Conservation (phyloP, 805 yeast genomes). For the Kluyveromyces starmeri region DNA sequence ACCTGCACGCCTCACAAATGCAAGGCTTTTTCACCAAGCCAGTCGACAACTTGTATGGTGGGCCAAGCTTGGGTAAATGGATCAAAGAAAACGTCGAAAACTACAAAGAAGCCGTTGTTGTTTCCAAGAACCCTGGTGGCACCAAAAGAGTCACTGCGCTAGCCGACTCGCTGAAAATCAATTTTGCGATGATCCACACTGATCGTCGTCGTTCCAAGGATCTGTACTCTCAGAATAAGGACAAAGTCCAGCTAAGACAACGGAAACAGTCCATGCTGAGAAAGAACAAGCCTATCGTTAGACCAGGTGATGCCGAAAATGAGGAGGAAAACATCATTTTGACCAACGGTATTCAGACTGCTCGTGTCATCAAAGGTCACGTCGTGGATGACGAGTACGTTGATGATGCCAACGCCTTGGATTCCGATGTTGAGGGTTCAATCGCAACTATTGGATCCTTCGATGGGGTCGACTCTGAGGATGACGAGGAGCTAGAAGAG, state of each 20-base stretch:
- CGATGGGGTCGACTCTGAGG: constrained; percentile 80
- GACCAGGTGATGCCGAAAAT: constrained; percentile 38
- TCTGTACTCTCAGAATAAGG: constrained; percentile 35
- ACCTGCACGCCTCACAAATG: constrained; percentile 93
- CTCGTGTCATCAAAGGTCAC: constrained; percentile 93
- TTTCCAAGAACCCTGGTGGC: constrained; percentile 98
- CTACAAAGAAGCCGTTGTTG: constrained; percentile 85
- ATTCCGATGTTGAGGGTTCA: constrained; percentile 29
- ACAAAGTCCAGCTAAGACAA: constrained; percentile 27
- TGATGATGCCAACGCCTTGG: constrained; percentile 23
- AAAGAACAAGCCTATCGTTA: constrained; percentile 35
- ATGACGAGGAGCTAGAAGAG: constrained; percentile 67
- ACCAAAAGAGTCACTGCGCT: constrained; percentile 95
- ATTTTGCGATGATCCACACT: constrained; percentile 98
- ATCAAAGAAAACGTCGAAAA: constrained; percentile 82
- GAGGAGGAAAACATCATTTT: constrained; percentile 60
- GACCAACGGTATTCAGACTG: constrained; percentile 82
- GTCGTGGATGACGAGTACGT: constrained; percentile 76
- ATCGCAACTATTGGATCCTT: constrained; percentile 75
- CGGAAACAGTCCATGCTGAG: constrained; percentile 42
- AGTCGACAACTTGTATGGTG: constrained; percentile 92
- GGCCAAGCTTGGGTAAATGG: constrained; percentile 95
- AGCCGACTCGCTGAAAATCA: constrained; percentile 93
- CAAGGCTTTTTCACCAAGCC: constrained; percentile 98
- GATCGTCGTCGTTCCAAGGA: constrained; percentile 89